Percentiles rank a stretch among this genome's conserved stretches.
phyloP scores from a whole-genome alignment of 2,329 filamentous ascomycete genomes.

The Paracoccidioides brasiliensis region DNA sequence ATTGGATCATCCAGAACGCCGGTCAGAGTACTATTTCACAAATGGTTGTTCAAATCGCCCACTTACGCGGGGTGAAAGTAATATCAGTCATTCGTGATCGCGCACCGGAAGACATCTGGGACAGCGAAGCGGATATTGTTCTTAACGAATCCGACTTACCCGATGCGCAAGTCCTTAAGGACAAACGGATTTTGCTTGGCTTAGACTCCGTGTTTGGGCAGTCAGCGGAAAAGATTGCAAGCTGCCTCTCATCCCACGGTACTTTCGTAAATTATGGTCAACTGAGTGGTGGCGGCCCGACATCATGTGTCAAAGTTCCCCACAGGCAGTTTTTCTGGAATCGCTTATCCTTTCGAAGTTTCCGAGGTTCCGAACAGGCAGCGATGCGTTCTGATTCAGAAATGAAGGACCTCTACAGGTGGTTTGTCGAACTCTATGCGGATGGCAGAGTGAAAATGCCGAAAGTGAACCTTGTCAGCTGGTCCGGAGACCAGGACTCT shows the following conservation, averaged over 20 bases:
- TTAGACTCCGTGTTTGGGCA: conserved; percentile 12
- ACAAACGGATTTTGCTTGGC: conserved; percentile 8
- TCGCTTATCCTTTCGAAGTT: not conserved
- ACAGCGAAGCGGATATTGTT: conserved; percentile 6
- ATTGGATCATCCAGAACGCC: conserved; percentile 16
- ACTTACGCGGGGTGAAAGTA: conserved; percentile 5
- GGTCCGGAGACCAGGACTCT: not conserved
- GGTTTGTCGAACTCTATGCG: not conserved
- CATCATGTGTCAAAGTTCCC: not conserved
- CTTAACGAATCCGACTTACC: conserved; percentile 10
- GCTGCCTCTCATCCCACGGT: conserved; percentile 8
- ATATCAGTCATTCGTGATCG: conserved; percentile 14
- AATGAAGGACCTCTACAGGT: not conserved
- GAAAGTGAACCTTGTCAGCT: not conserved
- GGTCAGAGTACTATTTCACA: conserved; percentile 11
- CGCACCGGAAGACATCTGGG: not conserved
- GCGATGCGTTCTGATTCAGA: conserved; percentile 1
- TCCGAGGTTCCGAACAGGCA: not conserved
- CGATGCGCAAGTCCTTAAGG: not conserved
- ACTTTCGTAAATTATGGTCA: conserved; percentile 13
- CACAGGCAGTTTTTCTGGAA: not conserved
- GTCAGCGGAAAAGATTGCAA: conserved; percentile 8
- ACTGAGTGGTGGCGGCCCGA: conserved; percentile 5
- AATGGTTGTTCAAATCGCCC: conserved; percentile 14
- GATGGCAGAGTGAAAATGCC: not conserved